phyloP scores from a whole-genome alignment of 163 green algal species.

The Coccomyxa subellipsoidea region DNA sequence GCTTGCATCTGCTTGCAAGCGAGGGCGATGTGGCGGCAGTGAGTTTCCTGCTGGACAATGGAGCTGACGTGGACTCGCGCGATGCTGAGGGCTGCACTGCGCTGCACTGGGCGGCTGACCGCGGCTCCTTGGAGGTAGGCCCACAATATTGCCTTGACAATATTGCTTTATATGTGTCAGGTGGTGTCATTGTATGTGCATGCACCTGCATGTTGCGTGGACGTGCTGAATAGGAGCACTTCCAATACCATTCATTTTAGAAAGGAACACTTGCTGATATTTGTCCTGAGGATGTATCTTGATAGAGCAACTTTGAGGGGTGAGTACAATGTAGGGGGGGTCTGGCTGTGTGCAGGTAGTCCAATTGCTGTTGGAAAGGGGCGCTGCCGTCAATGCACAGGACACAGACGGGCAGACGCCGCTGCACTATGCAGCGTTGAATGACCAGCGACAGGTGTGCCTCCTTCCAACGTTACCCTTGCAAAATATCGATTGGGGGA shows the following conservation, averaged over 20 bases:
- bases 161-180: too few species aligned
- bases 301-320: too few species aligned
- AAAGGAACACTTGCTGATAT: too few species aligned
- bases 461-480: too few species aligned
- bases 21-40: background rate
- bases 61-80: background rate
- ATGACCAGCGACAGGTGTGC: slow-evolving; percentile 26
- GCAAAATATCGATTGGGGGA: too few species aligned
- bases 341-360: slow-evolving; percentile 25
- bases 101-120: slow-evolving; percentile 95
- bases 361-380: slow-evolving; percentile 11
- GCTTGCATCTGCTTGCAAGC: slow-evolving; percentile 9
- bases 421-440: slow-evolving; percentile 43
- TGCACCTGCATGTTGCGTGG: too few species aligned
- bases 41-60: background rate
- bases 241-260: too few species aligned
- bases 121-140: slow-evolving; percentile 55
- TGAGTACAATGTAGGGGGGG: too few species aligned
- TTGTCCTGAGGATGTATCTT: too few species aligned
- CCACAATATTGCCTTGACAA: background rate
- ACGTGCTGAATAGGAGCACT: too few species aligned
- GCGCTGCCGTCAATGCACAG: slow-evolving; percentile 28
- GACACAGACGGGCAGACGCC: slow-evolving; percentile 46
- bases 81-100: slow-evolving; percentile 82
- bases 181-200: too few species aligned